phyloP scores from a whole-genome alignment of 805 yeast genomes.

The Metahyphopichia silvanorum region DNA sequence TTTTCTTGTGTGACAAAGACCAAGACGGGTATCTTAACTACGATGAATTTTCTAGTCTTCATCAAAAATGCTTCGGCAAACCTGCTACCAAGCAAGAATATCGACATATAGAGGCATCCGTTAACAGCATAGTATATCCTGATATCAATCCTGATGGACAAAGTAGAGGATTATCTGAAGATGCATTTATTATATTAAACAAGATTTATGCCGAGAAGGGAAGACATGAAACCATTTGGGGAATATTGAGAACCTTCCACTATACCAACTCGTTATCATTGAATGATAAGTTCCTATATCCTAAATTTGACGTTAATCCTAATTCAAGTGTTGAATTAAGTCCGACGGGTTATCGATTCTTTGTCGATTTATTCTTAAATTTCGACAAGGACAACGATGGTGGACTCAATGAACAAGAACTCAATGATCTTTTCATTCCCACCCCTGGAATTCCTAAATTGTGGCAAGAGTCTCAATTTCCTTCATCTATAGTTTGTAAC shows the following conservation, averaged over 20 bases:
- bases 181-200: slow-evolving; percentile 76
- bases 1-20: slow-evolving; percentile 81
- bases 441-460: slow-evolving; percentile 90
- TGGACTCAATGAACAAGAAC: slow-evolving; percentile 75
- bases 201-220: slow-evolving; percentile 87
- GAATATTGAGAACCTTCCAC: slow-evolving; percentile 80
- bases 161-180: slow-evolving; percentile 59
- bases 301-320: slow-evolving; percentile 69
- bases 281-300: slow-evolving; percentile 74
- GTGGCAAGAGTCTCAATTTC: slow-evolving; percentile 86
- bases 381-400: slow-evolving; percentile 97
- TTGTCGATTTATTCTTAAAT: slow-evolving; percentile 83
- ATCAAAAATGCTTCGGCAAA: slow-evolving; percentile 70
- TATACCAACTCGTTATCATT: slow-evolving; percentile 90
- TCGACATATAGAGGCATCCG: slow-evolving; percentile 34
- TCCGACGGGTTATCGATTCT: slow-evolving; percentile 86
- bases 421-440: slow-evolving; percentile 68
- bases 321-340: slow-evolving; percentile 85
- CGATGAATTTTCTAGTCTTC: slow-evolving; percentile 67
- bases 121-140: slow-evolving; percentile 29
- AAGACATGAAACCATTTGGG: slow-evolving; percentile 97
- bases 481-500: slow-evolving; percentile 82
- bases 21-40: slow-evolving; percentile 82
- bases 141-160: slow-evolving; percentile 14
- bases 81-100: slow-evolving; percentile 27